phyloP scores from a whole-genome alignment of 208 protist genomes.

The Trypanosoma cruzi region DNA sequence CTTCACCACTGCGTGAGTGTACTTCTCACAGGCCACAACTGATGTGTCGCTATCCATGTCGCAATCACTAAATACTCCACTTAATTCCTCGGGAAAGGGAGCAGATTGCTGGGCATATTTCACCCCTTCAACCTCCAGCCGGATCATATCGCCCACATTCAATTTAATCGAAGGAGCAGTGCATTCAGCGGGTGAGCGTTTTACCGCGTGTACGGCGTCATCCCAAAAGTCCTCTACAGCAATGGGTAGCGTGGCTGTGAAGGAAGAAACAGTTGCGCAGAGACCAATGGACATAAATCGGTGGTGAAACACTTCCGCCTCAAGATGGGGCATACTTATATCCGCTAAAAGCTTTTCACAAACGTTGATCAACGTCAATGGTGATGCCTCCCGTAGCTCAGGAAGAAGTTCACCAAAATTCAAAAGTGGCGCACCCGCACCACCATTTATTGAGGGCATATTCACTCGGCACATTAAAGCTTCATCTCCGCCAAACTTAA shows the following conservation, averaged over 20 bases:
- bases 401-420: slow-evolving; percentile 27
- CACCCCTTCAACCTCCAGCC: slow-evolving; percentile 7
- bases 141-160: neutral
- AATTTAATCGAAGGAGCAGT: slow-evolving; percentile 6
- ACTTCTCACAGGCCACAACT: neutral
- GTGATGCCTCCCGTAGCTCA: slow-evolving; percentile 17
- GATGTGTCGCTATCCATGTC: slow-evolving; percentile 12
- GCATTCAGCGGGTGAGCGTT: neutral
- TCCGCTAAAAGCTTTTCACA: slow-evolving; percentile 7
- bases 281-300: slow-evolving; percentile 6
- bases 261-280: neutral
- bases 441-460: slow-evolving; percentile 11
- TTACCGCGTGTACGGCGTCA: neutral
- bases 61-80: slow-evolving; percentile 12
- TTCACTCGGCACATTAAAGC: slow-evolving; percentile 10
- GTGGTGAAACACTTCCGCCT: slow-evolving; percentile 16
- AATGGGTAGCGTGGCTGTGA: slow-evolving; percentile 11
- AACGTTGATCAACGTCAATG: slow-evolving; percentile 11
- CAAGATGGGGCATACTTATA: slow-evolving; percentile 11
- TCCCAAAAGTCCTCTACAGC: slow-evolving; percentile 23
- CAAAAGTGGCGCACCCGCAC: neutral
- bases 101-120: neutral
- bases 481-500: slow-evolving; percentile 15
- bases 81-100: neutral
- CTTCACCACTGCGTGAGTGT: slow-evolving; percentile 9